Base-by-base conservation (phyloP, 768 basidiomycete species). In the Mycena polygramma region DNA sequence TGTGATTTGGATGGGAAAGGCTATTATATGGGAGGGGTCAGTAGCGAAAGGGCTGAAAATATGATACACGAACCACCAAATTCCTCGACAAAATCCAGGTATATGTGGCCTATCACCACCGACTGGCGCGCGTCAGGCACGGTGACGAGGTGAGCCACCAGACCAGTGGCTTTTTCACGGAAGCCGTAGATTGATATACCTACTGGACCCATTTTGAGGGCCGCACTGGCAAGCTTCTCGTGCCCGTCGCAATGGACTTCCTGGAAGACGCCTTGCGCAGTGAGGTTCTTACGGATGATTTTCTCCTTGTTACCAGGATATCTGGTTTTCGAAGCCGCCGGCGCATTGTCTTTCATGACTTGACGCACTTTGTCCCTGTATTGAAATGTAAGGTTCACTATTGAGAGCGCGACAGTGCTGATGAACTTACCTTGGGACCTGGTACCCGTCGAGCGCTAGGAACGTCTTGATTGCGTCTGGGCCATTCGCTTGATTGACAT, bases 161-260 rank as follows among this genome's bases (percentile, higher is more conserved):
- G 14, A 30, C 49, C 39, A 3, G 39, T 4, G n/a, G n/a, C 61
- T n/a, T 64, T 41, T 37, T 64, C 63, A 2, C 63, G 9, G 43
- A 10, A 43, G 8, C 63, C 53, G 19, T 64, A 64, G 2, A 64
- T 64, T 9, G 63, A 3, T 20, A 64, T 54, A 13, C 63, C 53
- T 20, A 64, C 63, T 4, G 51, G 63, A 9, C 53, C 63, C 63
- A 64, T 64, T 19, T 54, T 45, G 20, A 64, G 43, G 6, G 63
- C 63, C 1, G 39, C 41, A 43, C 8, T 30, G 8, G 24, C 7
- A 9, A 64, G 41, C 52, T 64, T 64, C 53, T 64, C 63, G 30
- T 64, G 63, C 10, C 52, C 63, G 20, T 64, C 63, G 24, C 37
- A 64, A 24, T 64, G 63, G 24, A 64, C 24, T 20, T 64, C 63